Conservation (phyloP, 208 protist species). For the Crithidia mellificae region DNA sequence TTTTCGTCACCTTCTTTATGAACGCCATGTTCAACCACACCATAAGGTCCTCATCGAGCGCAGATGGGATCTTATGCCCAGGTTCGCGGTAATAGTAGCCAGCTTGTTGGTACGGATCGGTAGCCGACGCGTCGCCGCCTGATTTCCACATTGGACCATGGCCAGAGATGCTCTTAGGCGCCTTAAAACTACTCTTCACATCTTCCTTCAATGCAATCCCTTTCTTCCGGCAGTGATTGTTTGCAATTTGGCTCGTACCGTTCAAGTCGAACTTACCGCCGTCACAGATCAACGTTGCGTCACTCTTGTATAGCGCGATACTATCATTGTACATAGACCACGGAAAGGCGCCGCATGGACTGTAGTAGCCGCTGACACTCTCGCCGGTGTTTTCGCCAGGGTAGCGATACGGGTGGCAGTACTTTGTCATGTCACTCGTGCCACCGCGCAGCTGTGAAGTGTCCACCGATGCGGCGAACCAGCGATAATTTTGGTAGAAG, state of each 20-base stretch:
- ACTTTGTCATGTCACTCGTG: constrained; percentile 3
- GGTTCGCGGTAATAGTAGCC: constrained; percentile 85
- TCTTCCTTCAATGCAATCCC: constrained; percentile 95
- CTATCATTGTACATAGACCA: constrained; percentile 97
- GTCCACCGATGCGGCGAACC: constrained; percentile 83
- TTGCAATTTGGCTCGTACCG: constrained; percentile 26
- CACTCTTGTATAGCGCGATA: constrained; percentile 67
- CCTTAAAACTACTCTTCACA: constrained; percentile 75
- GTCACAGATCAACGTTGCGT: constrained; percentile 76
- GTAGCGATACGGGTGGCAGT: constrained; percentile 57
- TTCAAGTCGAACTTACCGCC: constrained; percentile 56
- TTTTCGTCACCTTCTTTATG: constrained; percentile 95
- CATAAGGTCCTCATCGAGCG: constrained; percentile 96
- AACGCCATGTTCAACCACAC: constrained; percentile 97
- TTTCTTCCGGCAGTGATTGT: constrained; percentile 78
- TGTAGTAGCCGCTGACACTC: constrained; percentile 69
- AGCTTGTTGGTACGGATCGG: constrained; percentile 61
- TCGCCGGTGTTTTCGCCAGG: constrained; percentile 62
- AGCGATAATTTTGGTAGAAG: constrained; percentile 98
- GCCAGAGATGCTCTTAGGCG: constrained; percentile 34
- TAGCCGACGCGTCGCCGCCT: constrained; percentile 37
- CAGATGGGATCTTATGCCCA: constrained; percentile 76
- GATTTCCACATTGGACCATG: constrained; percentile 46
- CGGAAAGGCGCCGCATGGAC: constrained; percentile 96
- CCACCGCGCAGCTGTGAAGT: constrained; percentile 62